Base-by-base conservation (phyloP, 306 rosid genomes). In the Trifolium subterraneum region DNA sequence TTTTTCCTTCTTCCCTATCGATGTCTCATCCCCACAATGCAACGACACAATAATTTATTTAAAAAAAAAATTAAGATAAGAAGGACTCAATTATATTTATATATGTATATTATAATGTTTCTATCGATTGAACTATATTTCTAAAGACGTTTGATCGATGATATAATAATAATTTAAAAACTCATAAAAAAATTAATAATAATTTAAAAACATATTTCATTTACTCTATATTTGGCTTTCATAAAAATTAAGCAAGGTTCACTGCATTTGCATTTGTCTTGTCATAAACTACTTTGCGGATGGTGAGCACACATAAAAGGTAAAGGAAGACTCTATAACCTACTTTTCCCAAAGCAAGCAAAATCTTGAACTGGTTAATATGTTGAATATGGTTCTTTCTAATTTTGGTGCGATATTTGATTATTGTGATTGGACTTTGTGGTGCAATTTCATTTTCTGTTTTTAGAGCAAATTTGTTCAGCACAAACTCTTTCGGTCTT, bases 361-460 rank as follows among this genome's bases (percentile, higher is more conserved):
- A 81, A 64, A 18, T 42, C 58, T 60, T 64, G 70, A 23, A 15
- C 48, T 36, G 9, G 61, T 10, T 71, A 22, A 56, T 38, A 8
- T 48, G 64, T 58, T 75, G 55, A 48, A 35, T 56, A 4, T 19
- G 59, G 33, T 64, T 68, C 8, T 73, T 83, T 64, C 81, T 41
- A 9, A 4, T 68, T 84, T 45, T 45, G 81, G 86, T 70, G 70
- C 33, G 10, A 51, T 8, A 65, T 75, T 73, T 78, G 39, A 29
- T 4, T 36, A 23, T 54, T 52, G 71, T 72, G 89, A 64, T 44
- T 20, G 48, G 73, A 84, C 80, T 79, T 79, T 71, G 64, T 61
- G 85, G 50, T 70, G 78, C 77, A 45, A 52, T 59, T 66, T 22
- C 35, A 22, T 44, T 78, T 63, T 51, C 69, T 20, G 7, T 51